Base-by-base conservation (phyloP, 768 basidiomycete species). In the Rhodotorula paludigena region DNA sequence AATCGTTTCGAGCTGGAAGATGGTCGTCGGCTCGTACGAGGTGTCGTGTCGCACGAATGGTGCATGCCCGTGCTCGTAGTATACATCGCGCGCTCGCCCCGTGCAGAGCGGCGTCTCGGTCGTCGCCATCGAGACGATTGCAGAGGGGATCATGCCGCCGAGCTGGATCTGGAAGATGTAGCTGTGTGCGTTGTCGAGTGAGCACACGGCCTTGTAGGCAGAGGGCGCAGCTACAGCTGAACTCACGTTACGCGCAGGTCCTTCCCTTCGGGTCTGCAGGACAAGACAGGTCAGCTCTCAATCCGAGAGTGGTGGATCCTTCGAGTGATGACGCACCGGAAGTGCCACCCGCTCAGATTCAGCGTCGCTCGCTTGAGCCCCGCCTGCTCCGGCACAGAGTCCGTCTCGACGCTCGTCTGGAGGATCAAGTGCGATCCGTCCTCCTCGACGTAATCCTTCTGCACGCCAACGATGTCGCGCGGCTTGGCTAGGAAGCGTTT, bases 1-100 rank as follows among this genome's bases (percentile, higher is more conserved):
- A 36, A 71, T 64, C 11, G 45, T 21, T 39, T 71, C 69, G 20
- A 52, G 47, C 58, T 68, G 67, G 62, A 63, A 68, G 53, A 68
- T 52, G 57, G 52, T 55, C 5, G 67, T 33, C 18, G 44, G 28
- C 6, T 60, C 39, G 49, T 16, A 3, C 0, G 35, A 4, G 21
- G 56, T 35, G 44, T 55, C 32, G n/a, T 36, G 45, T 20, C 35
- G 39, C 54, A 68, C 57, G 52, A 33, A 63, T 0, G 67, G 67
- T 0, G 67, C 61, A 54, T 55, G 53, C 8, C 67, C 67, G 57
- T 68, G 21, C 33, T 68, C 0, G 35, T 63, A 68, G 54, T 55
- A 68, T 0, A 23, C 45, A 11, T 68, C 62, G n/a, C 67, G 56
- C 7, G 67, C 67, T 15, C 48, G 52, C 0, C 61, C 67, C 4